phyloP scores from a whole-genome alignment of 495 filamentous ascomycete genomes.

The Ascodesmis nigricans region DNA sequence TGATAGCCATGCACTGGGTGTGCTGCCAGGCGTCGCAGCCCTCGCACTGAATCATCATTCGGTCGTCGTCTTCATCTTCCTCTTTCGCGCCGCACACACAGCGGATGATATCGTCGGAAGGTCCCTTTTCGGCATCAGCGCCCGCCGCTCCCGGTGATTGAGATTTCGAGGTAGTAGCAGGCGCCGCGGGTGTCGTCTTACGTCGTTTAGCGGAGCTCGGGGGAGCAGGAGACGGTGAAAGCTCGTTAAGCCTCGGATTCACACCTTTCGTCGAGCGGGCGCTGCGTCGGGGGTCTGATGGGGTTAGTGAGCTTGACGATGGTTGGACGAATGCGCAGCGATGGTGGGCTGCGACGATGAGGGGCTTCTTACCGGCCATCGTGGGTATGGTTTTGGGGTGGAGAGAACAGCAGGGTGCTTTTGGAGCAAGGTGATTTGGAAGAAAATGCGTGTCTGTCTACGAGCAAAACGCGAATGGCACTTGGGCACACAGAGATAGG shows the following conservation, averaged over 20 bases:
- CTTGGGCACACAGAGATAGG: too few relatives aligned
- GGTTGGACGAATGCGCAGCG: too few relatives aligned
- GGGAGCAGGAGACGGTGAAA: conserved; percentile 26
- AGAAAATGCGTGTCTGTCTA: too few relatives aligned
- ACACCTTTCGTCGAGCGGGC: conserved; percentile 90
- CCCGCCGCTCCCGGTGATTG: conserved; percentile 3
- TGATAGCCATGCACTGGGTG: conserved; percentile 79
- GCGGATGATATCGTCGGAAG: conserved; percentile 51
- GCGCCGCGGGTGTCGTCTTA: conserved; percentile 34
- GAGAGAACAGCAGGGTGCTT: too few relatives aligned
- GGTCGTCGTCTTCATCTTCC: conserved; percentile 55
- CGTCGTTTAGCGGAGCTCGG: conserved; percentile 40
- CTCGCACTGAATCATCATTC: conserved; percentile 84
- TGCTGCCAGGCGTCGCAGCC: conserved; percentile 86
- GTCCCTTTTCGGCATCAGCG: conserved; percentile 23
- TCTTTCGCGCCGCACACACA: conserved; percentile 81
- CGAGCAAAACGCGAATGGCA: too few relatives aligned
- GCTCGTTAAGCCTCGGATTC: conserved; percentile 60
- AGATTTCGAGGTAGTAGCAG: conserved; percentile 22
- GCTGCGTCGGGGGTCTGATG: conserved; percentile 74
- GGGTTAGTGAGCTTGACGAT: not conserved
- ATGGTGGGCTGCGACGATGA: too few relatives aligned
- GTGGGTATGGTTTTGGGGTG: too few relatives aligned
- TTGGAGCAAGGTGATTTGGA: too few relatives aligned
- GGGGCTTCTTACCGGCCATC: too few relatives aligned